Evolutionary conservation across 2,329 filamentous ascomycete species (phyloP).

Genomic region (Talaromyces atroroseus): DNA sequence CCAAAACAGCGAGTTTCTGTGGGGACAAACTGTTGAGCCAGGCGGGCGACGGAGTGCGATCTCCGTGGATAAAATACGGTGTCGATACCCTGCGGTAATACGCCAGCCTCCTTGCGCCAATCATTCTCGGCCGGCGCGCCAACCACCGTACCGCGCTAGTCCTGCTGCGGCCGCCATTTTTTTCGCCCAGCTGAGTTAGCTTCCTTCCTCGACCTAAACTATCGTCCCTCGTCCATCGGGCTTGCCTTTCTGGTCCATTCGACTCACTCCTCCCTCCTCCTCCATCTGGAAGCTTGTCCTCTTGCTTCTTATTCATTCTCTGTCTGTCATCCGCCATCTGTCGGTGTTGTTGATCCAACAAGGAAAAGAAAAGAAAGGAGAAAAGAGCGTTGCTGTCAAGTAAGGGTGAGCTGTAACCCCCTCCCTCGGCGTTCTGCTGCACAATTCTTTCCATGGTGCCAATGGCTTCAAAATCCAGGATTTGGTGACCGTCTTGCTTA

Average conservation of each 20-base stretch:
- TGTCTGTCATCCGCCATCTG: background rate
- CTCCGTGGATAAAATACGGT: background rate
- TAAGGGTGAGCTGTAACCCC: background rate
- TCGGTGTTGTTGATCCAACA: background rate
- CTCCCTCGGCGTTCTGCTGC: background rate
- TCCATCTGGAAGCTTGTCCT: background rate
- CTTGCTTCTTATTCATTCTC: background rate
- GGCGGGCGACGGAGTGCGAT: background rate
- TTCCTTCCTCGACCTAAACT: background rate
- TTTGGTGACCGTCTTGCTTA: background rate
- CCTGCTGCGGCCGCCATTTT: slow-evolving; percentile 3
- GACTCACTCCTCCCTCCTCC: background rate
- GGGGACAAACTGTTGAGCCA: slow-evolving; percentile 11
- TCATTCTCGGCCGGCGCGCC: background rate
- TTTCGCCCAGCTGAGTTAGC: slow-evolving; percentile 2
- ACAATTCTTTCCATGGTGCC: background rate
- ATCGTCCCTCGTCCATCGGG: background rate
- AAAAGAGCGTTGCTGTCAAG: background rate
- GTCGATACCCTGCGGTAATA: background rate
- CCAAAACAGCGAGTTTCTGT: background rate
- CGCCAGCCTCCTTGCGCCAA: background rate
- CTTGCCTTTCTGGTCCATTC: slow-evolving; percentile 3
- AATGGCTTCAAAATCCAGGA: background rate
- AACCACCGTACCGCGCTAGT: background rate
- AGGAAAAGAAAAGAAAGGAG: background rate